Evolutionary conservation across 805 yeast genomes (phyloP), one percentile per base, ranked within the genome.

Genomic region (Wilhelminamyces savonicus): DNA sequence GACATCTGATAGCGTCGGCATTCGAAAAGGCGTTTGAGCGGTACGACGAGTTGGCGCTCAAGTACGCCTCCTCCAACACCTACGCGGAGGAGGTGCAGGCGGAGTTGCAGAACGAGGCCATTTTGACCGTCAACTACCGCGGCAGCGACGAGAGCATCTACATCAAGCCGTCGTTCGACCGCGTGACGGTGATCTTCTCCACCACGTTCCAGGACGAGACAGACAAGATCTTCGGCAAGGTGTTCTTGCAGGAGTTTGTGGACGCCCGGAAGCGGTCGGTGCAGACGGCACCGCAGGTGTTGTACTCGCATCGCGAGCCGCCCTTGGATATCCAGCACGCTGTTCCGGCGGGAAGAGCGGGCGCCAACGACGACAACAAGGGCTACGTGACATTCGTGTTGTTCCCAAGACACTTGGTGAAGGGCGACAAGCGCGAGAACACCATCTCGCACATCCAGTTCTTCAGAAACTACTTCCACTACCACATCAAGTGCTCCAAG

Each of bases 281-380:
- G 37, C 98, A 92, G 62, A 88, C 92, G 28, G 97, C 97, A 2
- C 99, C 99, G 12, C 99, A 92, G 66, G 99, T 92, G 30, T 72
- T 92, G 46, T 88, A 82, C 50, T 81, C 94, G 5, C 87, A 81
- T 52, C 73, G 69, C 39, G 96, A 85, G 45, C 85, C 97, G n/a
- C 99, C 99, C 7, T 69, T 86, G 48, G 99, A 92, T 33, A 61
- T 65, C 28, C 58, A 53, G 29, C 44, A 36, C 27, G 60, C 48
- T 23, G 69, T 61, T 20, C 19, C 19, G 8, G 8, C 6, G 8
- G 6, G 8, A 6, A 6, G 19, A 6, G 49, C 63, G 23, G 74
- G 68, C 17, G 55, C 69, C 28, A 61, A 56, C 26, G 81, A 48
- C 22, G 52, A 53, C 28, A 65, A 63, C 40, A 65, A 62, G 50